Conservation (phyloP, 2,329 filamentous ascomycete genomes). For the Calonectria hawksworthii region DNA sequence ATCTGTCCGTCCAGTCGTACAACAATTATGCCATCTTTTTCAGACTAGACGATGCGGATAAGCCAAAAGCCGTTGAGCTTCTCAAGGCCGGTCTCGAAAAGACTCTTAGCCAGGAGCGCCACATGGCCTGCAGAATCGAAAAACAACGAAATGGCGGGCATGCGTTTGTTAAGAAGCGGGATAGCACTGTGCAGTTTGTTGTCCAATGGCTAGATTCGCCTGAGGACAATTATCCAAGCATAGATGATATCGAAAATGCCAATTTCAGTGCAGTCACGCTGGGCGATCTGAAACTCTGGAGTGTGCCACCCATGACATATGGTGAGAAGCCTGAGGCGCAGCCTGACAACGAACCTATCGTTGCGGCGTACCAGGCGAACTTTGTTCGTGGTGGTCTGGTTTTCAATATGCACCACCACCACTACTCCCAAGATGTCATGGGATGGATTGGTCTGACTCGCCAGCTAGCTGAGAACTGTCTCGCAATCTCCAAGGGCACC, state of each 20-base stretch:
- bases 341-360: slow-evolving; percentile 50
- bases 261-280: slow-evolving; percentile 52
- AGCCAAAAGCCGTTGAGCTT: slow-evolving; percentile 21
- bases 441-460: slow-evolving; percentile 53
- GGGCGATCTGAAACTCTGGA: slow-evolving; percentile 51
- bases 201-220: slow-evolving; percentile 54
- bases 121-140: slow-evolving; percentile 57
- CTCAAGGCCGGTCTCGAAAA: slow-evolving; percentile 52
- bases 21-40: slow-evolving; percentile 28
- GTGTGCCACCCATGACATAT: slow-evolving; percentile 53
- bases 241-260: slow-evolving; percentile 53
- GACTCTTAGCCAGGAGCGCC: slow-evolving; percentile 54
- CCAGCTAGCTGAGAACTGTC: slow-evolving; percentile 59
- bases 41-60: slow-evolving; percentile 17
- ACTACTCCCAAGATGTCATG: slow-evolving; percentile 57
- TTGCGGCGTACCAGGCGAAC: slow-evolving; percentile 56
- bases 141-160: slow-evolving; percentile 52
- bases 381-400: slow-evolving; percentile 58
- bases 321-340: slow-evolving; percentile 55
- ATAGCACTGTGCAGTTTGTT: slow-evolving; percentile 51
- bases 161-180: slow-evolving; percentile 52
- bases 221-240: slow-evolving; percentile 51
- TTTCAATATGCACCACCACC: slow-evolving; percentile 56
- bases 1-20: slow-evolving; percentile 28
- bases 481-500: slow-evolving; percentile 48